A percentile compares a stretch with the other conserved stretches of the same genome.
These are phyloP conservation scores for Spizellomyces punctatus DNA, from an alignment of 192 early-diverging fungal genomes.

Conservation along the genomic window DNA sequence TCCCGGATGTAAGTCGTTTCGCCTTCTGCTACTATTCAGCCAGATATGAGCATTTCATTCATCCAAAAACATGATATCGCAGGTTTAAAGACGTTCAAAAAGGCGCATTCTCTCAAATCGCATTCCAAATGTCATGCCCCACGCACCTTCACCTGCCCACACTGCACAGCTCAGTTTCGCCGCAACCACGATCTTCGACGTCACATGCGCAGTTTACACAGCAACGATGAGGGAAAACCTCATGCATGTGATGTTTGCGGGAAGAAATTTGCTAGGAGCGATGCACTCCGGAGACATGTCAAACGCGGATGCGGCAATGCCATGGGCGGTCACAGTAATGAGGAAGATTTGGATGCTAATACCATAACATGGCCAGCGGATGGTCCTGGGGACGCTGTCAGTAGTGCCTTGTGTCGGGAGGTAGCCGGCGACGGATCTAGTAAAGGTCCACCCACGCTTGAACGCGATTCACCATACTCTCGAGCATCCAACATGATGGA, in stretches of 20 bases:
- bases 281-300: constrained; percentile 13
- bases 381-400: too few species aligned
- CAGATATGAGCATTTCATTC: background rate
- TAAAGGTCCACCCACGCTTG: too few species aligned
- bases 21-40: background rate
- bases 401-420: too few species aligned
- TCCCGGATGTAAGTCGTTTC: background rate
- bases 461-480: too few species aligned
- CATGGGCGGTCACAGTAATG: too few species aligned
- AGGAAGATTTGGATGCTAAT: too few species aligned
- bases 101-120: background rate
- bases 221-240: constrained; percentile 12
- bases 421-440: too few species aligned
- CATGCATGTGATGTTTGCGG: background rate
- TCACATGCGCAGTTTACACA: constrained; percentile 54
- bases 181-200: constrained; percentile 76
- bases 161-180: constrained; percentile 66
- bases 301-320: background rate
- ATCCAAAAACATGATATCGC: background rate
- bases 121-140: background rate
- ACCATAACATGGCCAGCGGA: too few species aligned
- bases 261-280: constrained; percentile 9
- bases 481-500: too few species aligned
- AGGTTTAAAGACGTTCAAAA: background rate
- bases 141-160: constrained; percentile 44